Evolutionary conservation across 768 basidiomycete species (phyloP).

Genomic region (Paxillus ammoniavirescens): DNA sequence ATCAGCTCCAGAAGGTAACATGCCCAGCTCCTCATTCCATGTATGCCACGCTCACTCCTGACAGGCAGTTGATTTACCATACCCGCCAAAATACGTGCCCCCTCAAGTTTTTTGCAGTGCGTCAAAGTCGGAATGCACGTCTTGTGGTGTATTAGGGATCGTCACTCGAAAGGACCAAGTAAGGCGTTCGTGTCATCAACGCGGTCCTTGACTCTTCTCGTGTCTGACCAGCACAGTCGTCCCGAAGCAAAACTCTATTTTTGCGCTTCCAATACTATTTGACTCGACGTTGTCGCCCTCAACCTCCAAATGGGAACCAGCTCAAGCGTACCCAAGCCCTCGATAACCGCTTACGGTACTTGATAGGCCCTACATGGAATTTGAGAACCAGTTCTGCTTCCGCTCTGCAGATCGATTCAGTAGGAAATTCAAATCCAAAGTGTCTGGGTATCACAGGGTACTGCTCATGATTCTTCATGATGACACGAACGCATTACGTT

Average conservation of each 20-base stretch:
- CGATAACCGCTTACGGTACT: conserved; percentile 45
- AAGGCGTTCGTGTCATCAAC: too few relatives aligned
- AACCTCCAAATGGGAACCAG: conserved; percentile 16
- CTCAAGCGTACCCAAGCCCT: background rate
- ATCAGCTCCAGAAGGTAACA: conserved; percentile 27
- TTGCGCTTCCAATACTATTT: conserved; percentile 70
- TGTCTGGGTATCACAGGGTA: too few relatives aligned
- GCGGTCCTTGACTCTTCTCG: too few relatives aligned
- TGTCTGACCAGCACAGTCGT: too few relatives aligned
- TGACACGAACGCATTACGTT: too few relatives aligned
- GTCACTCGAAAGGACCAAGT: too few relatives aligned
- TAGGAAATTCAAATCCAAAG: too few relatives aligned
- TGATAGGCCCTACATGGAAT: conserved; percentile 64
- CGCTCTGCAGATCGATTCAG: conserved; percentile 78
- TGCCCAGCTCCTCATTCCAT: conserved; percentile 58
- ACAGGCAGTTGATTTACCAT: conserved; percentile 49
- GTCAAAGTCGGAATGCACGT: conserved; percentile 68
- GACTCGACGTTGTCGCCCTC: conserved; percentile 51
- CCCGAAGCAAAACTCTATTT: conserved; percentile 81
- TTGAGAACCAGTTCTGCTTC: conserved; percentile 86
- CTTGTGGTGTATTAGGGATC: too few relatives aligned
- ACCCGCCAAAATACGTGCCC: background rate
- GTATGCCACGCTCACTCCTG: conserved; percentile 80
- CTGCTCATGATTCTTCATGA: too few relatives aligned
- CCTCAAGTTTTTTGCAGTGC: conserved; percentile 44